These are phyloP conservation scores for Candida adriatica DNA, from an alignment of 805 yeast genomes.

Conservation along the genomic window DNA sequence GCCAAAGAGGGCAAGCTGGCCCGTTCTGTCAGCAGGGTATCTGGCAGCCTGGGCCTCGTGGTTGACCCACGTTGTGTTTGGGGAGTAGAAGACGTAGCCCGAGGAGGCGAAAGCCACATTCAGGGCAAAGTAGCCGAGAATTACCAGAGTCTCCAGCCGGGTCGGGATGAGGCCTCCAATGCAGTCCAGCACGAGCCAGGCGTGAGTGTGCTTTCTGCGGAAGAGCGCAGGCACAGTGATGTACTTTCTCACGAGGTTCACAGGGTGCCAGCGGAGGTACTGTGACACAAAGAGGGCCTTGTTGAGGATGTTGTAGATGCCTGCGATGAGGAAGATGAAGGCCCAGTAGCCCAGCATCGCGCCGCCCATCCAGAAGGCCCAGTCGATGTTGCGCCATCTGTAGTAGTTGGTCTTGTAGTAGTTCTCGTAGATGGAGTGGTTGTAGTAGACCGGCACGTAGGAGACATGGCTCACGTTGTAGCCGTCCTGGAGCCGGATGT, in stretches of 20 bases:
- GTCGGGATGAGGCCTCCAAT: constrained; percentile 22
- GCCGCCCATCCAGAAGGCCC: constrained; percentile 40
- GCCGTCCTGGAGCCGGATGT: constrained; percentile 25
- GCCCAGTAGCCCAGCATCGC: constrained; percentile 46
- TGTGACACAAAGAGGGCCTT: constrained; percentile 13
- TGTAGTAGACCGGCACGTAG: constrained; percentile 31
- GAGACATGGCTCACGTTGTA: constrained; percentile 30
- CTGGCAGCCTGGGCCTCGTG: constrained; percentile 17
- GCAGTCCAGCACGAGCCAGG: constrained; percentile 8
- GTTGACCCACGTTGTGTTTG: constrained; percentile 17
- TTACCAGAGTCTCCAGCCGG: constrained; percentile 24
- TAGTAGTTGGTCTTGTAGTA: constrained; percentile 21
- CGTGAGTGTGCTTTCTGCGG: constrained; percentile 16
- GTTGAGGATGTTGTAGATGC: constrained; percentile 23
- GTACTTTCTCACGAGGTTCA: constrained; percentile 13
- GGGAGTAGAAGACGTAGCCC: constrained; percentile 13
- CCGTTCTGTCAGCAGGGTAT: constrained; percentile 24
- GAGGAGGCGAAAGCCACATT: constrained; percentile 12
- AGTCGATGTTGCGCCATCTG: constrained; percentile 31
- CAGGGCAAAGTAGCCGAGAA: constrained; percentile 27
- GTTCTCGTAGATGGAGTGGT: constrained; percentile 21
- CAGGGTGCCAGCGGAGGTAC: constrained; percentile 10
- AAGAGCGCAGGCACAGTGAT: constrained; percentile 13
- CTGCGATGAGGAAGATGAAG: constrained; percentile 34
- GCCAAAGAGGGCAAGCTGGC: constrained; percentile 23